Base-by-base conservation (phyloP, 169 alveolate species). In the Babesia gibsoni region DNA sequence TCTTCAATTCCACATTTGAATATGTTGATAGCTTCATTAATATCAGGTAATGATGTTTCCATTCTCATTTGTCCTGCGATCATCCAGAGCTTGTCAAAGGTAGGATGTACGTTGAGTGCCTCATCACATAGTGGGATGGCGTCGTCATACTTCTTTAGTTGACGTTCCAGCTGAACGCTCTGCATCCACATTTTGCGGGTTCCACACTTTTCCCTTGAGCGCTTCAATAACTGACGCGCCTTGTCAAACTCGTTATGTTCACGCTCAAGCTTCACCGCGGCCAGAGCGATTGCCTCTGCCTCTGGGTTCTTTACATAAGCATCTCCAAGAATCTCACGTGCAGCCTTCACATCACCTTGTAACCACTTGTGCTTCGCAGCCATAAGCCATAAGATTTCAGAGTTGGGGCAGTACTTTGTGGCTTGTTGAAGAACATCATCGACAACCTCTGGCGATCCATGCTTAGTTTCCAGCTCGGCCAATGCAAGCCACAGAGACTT, bases 391-490 rank as follows among this genome's bases (percentile, higher is more conserved):
- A 94, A 74, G 39, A 92, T 92, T 68, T 94, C 95, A 5, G 96
- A 92, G 16, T 92, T 92, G 2, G 98, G 96, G 73, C 98, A 94
- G 73, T 82, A 85, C 9, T 80, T 49, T 42, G 92, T 96, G 7
- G 97, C 96, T 52, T 83, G 70, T 49, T 86, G 88, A 39, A 93
- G 88, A 16, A 92, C 95, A 9, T 58, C 82, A 50, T 91, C 94
- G 35, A 90, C 89, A 36, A 85, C 84, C 39, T 91, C 93, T 14
- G 91, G 69, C 7, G 93, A 85, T 48, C 98, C 98, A 67, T 90
- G 91, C 61, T 94, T 81, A 36, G 94, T 89, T 80, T 97, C 99
- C 41, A 96, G 89, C 54, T 96, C 96, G n/a, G 97, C 97, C 59
- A 95, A 88, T n/a, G 93, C 96, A 49, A 95, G 69, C 99, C 99